Base-by-base conservation (phyloP, 331 rosid genomes). In the Telfairia occidentalis region DNA sequence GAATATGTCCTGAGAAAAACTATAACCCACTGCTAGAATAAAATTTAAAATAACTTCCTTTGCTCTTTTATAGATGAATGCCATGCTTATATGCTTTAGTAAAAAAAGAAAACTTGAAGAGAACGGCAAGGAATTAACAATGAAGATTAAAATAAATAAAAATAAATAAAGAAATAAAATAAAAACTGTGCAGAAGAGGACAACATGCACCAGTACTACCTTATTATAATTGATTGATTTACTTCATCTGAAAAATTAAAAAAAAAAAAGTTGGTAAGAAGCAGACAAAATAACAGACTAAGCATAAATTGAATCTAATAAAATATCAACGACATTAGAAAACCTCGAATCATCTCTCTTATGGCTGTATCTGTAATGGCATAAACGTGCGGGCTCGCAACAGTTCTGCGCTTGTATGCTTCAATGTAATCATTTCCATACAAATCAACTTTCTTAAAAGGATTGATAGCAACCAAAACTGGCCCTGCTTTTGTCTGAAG, bases 401-500 rank as follows among this genome's bases (percentile, higher is more conserved):
- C 69, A 69, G 92, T 52, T 77, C 87, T 95, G 45, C 84, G 70
- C 85, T 86, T 95, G 77, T 95, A 95, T 54, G 96, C 93, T 79
- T 95, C 96, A 73, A 95, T 90, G 79, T 88, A 95, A 66, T 87
- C 86, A 78, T 79, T 86, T 60, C 97, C 96, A 67, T 95, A 95
- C 67, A 95, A 82, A 81, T 89, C 85, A 80, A 95, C 97, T 85
- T 85, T 95, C 87, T 90, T 92, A 77, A 95, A 95, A 71, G 99
- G 97, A 86, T 95, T 95, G 78, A 92, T 75, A 3, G 99, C 99
- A 76, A 95, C 96, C 89, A 95, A 87, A 77, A 95, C 92, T 54
- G 99, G 99, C 37, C 99, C 99, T 32, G 99, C 99, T 85, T 90
- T 95, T 5, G 99, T 95, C 99, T 95, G 85, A 77, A 81, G 78